phyloP scores from a whole-genome alignment of 148 eudicot species.

The Talinum fruticosum region DNA sequence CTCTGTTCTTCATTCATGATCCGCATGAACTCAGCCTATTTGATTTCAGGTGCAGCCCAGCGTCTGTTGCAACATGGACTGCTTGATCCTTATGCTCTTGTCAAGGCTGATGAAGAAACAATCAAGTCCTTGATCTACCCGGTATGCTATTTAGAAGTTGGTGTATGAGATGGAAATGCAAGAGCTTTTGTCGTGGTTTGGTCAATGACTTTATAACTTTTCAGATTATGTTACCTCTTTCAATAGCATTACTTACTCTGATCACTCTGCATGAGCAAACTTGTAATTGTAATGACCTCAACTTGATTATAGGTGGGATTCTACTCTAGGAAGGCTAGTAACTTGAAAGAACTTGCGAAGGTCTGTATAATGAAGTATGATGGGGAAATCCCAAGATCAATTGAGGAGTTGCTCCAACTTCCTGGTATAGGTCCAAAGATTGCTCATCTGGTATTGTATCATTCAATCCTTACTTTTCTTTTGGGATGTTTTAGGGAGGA shows the following conservation, averaged over 20 bases:
- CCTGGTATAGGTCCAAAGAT: slow-evolving; percentile 99
- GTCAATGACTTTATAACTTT: background rate
- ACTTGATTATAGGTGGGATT: slow-evolving; percentile 69
- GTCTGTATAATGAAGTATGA: slow-evolving; percentile 68
- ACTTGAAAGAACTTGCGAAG: slow-evolving; percentile 80
- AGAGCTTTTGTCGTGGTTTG: background rate
- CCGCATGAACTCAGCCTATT: background rate
- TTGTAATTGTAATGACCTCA: background rate
- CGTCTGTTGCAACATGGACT: slow-evolving; percentile 73
- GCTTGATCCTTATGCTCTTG: slow-evolving; percentile 67
- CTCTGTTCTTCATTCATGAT: background rate
- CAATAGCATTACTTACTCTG: too few relatives aligned
- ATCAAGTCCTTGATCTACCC: slow-evolving; percentile 87
- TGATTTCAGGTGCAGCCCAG: slow-evolving; percentile 73
- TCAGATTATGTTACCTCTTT: background rate
- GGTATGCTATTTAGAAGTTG: slow-evolving; percentile 30
- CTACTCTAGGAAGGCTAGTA: slow-evolving; percentile 79
- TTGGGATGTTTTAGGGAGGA: background rate
- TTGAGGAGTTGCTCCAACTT: slow-evolving; percentile 73
- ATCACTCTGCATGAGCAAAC: background rate
- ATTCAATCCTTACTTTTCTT: background rate
- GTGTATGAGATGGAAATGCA: background rate
- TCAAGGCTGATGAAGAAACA: slow-evolving; percentile 67
- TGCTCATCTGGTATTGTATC: slow-evolving; percentile 72
- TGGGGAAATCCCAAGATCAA: slow-evolving; percentile 82